phyloP scores from a whole-genome alignment of 805 yeast species.

The Metschnikowia gelsemii region DNA sequence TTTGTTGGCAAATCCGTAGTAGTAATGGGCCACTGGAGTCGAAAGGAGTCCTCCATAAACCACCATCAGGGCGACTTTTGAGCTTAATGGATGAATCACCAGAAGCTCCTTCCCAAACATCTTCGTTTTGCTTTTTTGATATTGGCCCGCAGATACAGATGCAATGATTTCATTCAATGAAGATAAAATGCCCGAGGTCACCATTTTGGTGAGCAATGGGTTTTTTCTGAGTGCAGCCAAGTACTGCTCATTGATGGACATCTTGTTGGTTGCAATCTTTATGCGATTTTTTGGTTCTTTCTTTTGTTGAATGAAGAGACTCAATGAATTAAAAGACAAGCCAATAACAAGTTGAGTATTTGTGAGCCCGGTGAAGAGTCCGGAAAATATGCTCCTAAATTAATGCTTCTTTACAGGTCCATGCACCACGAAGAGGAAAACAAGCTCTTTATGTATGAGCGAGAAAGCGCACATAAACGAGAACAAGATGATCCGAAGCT shows the following conservation, averaged over 20 bases:
- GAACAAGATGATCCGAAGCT: background rate
- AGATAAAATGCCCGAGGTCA: conserved; percentile 56
- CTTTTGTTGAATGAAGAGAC: background rate
- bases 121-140: conserved; percentile 22
- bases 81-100: conserved; percentile 42
- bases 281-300: background rate
- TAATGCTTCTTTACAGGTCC: too few relatives aligned
- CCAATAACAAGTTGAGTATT: too few relatives aligned
- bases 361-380: too few relatives aligned
- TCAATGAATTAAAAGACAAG: too few relatives aligned
- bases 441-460: background rate
- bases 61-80: conserved; percentile 52
- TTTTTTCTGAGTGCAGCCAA: conserved; percentile 40
- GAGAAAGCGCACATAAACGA: background rate
- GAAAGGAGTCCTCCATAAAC: conserved; percentile 53
- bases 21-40: conserved; percentile 59
- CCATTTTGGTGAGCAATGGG: conserved; percentile 59
- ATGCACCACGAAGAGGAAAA: background rate
- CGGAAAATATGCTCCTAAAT: too few relatives aligned
- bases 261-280: conserved; percentile 1
- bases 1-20: conserved; percentile 47
- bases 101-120: conserved; percentile 18
- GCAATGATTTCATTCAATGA: conserved; percentile 61
- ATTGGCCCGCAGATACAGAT: conserved; percentile 48
- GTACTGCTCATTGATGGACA: conserved; percentile 33